A percentile compares a stretch with the other conserved stretches of the same genome.
Evolutionary conservation across 176 grass and related monocot species (phyloP).

Genomic region (Carex scoparia): DNA sequence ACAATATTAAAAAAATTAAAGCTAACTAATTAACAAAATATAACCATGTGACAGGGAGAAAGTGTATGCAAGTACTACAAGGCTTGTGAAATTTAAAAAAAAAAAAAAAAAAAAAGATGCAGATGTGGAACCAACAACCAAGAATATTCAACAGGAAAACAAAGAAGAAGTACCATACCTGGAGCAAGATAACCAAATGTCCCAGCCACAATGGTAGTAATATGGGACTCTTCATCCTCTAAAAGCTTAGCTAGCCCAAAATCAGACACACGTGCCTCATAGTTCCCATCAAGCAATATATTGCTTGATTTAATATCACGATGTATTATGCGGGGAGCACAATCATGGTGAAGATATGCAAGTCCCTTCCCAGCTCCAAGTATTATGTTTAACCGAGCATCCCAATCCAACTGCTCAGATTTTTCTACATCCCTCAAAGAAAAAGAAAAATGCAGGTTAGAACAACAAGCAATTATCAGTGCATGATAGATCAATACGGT

Average conservation of each 20-base stretch:
- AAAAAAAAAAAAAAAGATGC: neutral
- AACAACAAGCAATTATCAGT: neutral
- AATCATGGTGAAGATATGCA: constrained; percentile 93
- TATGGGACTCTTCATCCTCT: constrained; percentile 96
- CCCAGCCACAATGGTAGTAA: constrained; percentile 98
- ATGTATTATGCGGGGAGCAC: constrained; percentile 97
- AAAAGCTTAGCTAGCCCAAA: constrained; percentile 96
- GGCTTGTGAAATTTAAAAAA: neutral
- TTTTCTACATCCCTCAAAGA: constrained; percentile 58
- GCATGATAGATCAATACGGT: neutral
- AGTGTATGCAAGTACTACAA: neutral
- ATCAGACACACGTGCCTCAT: constrained; percentile 93
- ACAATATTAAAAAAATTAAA: neutral
- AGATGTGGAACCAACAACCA: neutral
- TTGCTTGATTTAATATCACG: constrained; percentile 98
- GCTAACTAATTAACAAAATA: neutral
- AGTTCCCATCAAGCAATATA: constrained; percentile 89
- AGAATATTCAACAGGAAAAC: neutral
- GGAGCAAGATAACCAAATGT: constrained; percentile 99
- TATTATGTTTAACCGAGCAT: constrained; percentile 84
- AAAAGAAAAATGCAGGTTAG: neutral
- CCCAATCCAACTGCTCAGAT: constrained; percentile 86
- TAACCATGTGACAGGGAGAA: neutral
- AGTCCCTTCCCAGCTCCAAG: constrained; percentile 95
- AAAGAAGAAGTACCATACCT: constrained; percentile 41